Evolutionary conservation across 805 yeast genomes (phyloP).

Genomic region (Candida bentonensis): DNA sequence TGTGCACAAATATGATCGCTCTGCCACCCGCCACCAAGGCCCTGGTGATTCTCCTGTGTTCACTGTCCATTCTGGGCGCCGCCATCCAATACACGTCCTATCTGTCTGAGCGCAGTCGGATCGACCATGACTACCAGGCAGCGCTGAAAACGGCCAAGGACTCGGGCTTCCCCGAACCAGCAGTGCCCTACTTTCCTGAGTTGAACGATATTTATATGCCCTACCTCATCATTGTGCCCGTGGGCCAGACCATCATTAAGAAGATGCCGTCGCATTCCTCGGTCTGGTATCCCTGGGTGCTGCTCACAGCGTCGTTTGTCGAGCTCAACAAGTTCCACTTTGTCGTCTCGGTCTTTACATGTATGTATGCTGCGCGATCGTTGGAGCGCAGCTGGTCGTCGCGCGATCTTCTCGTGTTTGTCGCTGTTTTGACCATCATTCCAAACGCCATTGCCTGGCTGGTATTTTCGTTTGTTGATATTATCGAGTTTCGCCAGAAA

Average conservation of each 20-base stretch:
- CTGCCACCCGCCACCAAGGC: conserved; percentile 23
- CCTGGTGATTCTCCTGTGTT: conserved; percentile 13
- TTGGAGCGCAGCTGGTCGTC: conserved; percentile 53
- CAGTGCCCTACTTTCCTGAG: background rate
- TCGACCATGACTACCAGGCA: conserved; percentile 5
- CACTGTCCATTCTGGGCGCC: conserved; percentile 17
- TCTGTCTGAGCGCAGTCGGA: conserved; percentile 11
- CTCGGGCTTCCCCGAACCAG: conserved; percentile 24
- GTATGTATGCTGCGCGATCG: conserved; percentile 40
- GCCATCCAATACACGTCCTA: conserved; percentile 22
- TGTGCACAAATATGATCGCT: no score
- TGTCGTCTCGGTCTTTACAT: conserved; percentile 22
- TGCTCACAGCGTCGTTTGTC: conserved; percentile 30
- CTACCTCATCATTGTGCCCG: conserved; percentile 34
- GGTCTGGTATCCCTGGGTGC: conserved; percentile 32
- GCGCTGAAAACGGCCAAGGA: conserved; percentile 10
- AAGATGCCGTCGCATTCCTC: conserved; percentile 13
- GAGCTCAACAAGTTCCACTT: conserved; percentile 30
- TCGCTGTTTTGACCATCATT: conserved; percentile 23
- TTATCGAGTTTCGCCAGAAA: background rate
- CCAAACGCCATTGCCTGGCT: conserved; percentile 26
- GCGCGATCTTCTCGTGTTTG: conserved; percentile 34
- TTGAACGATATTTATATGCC: conserved; percentile 33
- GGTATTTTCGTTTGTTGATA: conserved; percentile 5
- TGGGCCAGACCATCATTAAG: conserved; percentile 20